These are phyloP conservation scores for Fonsecaea erecta DNA, from an alignment of 2,329 filamentous ascomycete genomes.

Conservation along the genomic window DNA sequence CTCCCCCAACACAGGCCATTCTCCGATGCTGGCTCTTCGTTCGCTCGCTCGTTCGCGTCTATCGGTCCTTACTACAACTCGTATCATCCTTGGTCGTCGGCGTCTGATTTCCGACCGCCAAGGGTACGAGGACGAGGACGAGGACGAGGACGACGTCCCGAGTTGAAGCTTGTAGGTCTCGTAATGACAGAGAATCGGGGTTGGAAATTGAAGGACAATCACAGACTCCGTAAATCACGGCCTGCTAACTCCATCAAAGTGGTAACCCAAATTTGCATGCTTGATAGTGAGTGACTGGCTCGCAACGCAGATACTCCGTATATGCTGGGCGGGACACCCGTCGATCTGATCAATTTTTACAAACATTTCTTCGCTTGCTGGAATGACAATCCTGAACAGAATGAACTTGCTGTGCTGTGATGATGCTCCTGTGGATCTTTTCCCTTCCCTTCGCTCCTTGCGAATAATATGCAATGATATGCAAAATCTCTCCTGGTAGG, in stretches of 20 bases:
- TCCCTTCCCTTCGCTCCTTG: not conserved
- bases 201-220: not conserved
- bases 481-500: not conserved
- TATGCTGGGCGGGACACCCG: not conserved
- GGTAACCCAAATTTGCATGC: too few species aligned
- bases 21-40: too few species aligned
- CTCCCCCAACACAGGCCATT: not conserved
- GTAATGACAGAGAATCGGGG: not conserved
- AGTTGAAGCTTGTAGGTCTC: too few species aligned
- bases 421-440: not conserved
- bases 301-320: not conserved
- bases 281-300: not conserved
- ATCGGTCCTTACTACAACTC: slow-evolving; percentile 8
- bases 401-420: too few species aligned
- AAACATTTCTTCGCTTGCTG: slow-evolving; percentile 11
- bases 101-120: slow-evolving; percentile 8
- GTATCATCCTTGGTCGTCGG: slow-evolving; percentile 2
- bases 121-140: not conserved
- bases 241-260: too few species aligned
- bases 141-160: too few species aligned
- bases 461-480: slow-evolving; percentile 1
- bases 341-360: not conserved
- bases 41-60: slow-evolving; percentile 7
- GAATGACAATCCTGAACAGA: not conserved
- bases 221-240: too few species aligned